Base-by-base conservation (phyloP, 2,329 filamentous ascomycete genomes). In the Aspergillus sp. region DNA sequence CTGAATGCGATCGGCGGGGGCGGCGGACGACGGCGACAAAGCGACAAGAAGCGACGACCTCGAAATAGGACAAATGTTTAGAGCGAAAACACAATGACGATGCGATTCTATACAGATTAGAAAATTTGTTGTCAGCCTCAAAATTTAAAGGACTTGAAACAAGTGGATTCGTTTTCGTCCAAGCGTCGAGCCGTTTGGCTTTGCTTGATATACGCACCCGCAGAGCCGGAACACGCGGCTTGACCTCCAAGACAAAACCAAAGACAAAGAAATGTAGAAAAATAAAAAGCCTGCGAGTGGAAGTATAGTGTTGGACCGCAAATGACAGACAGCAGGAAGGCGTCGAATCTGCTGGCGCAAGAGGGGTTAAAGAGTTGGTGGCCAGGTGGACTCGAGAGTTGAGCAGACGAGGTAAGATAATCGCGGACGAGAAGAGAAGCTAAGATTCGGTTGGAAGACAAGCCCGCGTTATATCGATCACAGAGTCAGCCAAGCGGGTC, bases 1-100 rank as follows among this genome's bases (percentile, higher is more conserved):
- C 51, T 57, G 52, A 54, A 64, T 66, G 65, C 69, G 68, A 70
- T 64, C 66, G 66, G 61, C 58, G 25, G 25, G 58, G 43, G 31
- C 51, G 45, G 11, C 43, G 51, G 31, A 55, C 43, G 48, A 19
- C 22, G 34, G 48, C 56, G 46, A 28, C 19, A 19, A 19, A 19
- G 19, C 19, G 19, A 49, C 13, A 34, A 54, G 34, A 22, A 47
- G 38, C n/a, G 49, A 47, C 30, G 28, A 19, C 34, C 51, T 38
- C 30, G 49, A 9, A 25, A 51, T 22, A 19, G 34, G n/a, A 43
- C 34, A n/a, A 54, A 50, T 28, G 31, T 49, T 34, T 34, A 43
- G 23, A 51, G 50, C 22, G 49, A 48, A 50, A 50, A 23, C 4
- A 47, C 8, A 30, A 25, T 17, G 43, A 38, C 17, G 51, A 41